Conservation (phyloP, 768 basidiomycete species). For the Austroboletus festivus region DNA sequence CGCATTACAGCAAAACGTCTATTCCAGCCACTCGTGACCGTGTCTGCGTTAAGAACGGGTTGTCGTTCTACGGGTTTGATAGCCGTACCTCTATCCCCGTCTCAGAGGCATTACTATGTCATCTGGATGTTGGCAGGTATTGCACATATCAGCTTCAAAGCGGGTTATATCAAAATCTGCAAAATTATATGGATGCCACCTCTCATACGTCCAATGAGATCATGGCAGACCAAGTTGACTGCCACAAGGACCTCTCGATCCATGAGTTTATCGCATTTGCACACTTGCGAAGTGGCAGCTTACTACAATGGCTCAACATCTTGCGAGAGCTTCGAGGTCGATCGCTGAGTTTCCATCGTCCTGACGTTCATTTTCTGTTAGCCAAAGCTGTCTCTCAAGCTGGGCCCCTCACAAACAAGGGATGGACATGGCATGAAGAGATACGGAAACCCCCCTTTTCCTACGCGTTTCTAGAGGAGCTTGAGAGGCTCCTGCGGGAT, state of each 20-base stretch:
- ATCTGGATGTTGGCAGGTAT: slow-evolving; percentile 21
- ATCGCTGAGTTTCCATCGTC: background rate
- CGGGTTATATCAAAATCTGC: background rate
- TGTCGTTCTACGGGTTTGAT: slow-evolving; percentile 32
- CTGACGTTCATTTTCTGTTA: background rate
- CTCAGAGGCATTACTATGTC: slow-evolving; percentile 1
- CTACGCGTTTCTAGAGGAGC: background rate
- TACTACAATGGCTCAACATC: background rate
- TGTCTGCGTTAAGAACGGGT: slow-evolving; percentile 30
- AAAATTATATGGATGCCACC: background rate
- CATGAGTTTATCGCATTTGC: background rate
- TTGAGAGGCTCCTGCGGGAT: background rate
- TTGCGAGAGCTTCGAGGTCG: background rate
- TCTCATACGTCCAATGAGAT: background rate
- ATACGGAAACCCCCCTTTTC: background rate
- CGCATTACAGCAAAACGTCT: slow-evolving; percentile 28
- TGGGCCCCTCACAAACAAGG: background rate
- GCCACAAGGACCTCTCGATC: background rate
- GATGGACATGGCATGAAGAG: slow-evolving; percentile 7
- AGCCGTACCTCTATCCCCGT: slow-evolving; percentile 5
- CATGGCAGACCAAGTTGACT: background rate
- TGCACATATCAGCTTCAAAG: background rate
- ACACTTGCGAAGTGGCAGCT: background rate
- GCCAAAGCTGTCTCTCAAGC: background rate
- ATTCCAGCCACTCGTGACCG: slow-evolving; percentile 15